Conservation (phyloP, 371 early-diverging fungal species). For the Syncephalis plumigaleata region DNA sequence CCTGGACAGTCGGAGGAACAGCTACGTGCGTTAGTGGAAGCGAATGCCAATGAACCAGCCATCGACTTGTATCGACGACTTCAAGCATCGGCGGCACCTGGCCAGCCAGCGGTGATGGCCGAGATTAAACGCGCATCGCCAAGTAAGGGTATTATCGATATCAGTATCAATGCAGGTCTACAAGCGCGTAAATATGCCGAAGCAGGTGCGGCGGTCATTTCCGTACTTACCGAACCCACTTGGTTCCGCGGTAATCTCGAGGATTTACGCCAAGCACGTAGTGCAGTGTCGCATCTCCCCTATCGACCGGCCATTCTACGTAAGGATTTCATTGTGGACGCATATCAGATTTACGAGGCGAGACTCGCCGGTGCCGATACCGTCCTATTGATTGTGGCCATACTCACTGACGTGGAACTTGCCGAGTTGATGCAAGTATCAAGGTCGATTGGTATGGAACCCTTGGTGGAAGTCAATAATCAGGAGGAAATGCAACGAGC, state of each 20-base stretch:
- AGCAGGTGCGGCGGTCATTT: conserved; percentile 83
- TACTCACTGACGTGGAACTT: conserved; percentile 53
- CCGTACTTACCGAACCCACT: conserved; percentile 90
- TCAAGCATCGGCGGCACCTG: conserved; percentile 15
- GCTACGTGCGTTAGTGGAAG: conserved; percentile 24
- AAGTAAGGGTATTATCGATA: conserved; percentile 81
- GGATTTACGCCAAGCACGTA: conserved; percentile 74
- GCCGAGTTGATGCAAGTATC: conserved; percentile 48
- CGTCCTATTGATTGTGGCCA: conserved; percentile 88
- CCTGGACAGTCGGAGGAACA: conserved; percentile 60
- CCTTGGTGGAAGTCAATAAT: conserved; percentile 93
- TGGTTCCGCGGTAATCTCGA: conserved; percentile 92
- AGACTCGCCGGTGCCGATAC: conserved; percentile 85
- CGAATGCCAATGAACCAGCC: conserved; percentile 55
- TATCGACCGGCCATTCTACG: conserved; percentile 83
- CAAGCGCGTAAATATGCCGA: conserved; percentile 72
- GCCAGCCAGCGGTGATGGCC: conserved; percentile 61
- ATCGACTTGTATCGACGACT: conserved; percentile 63
- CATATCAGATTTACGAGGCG: conserved; percentile 90
- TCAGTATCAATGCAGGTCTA: conserved; percentile 61
- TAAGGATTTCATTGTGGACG: conserved; percentile 92
- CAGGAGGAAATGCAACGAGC: conserved; percentile 78
- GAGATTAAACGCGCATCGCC: conserved; percentile 97
- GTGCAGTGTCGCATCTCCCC: conserved; percentile 35
- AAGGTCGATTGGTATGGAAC: conserved; percentile 78